Evolutionary conservation across 148 eudicot species (phyloP).

Genomic region (Arctostaphylos glauca): DNA sequence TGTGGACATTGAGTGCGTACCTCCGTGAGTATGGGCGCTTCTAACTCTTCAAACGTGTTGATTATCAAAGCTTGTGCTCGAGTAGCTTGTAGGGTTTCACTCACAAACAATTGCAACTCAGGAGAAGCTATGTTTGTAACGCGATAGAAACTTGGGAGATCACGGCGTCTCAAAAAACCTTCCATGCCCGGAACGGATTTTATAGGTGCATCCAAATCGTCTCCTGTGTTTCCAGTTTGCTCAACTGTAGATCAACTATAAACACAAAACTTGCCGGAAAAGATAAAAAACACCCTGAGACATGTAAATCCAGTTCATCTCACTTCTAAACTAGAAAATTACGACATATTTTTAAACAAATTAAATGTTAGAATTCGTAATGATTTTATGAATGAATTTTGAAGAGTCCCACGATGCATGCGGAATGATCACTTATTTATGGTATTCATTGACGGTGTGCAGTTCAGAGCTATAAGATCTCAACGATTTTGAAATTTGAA

Average conservation of each 20-base stretch:
- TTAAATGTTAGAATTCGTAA: too few relatives aligned
- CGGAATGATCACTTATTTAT: too few relatives aligned
- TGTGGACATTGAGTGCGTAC: neutral
- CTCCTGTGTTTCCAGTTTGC: neutral
- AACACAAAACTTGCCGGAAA: neutral
- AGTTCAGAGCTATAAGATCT: too few relatives aligned
- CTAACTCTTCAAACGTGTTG: slow-evolving; percentile 12
- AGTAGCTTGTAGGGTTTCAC: neutral
- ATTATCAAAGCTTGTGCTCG: neutral
- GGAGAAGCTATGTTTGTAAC: neutral
- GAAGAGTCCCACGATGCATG: too few relatives aligned
- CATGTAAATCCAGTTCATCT: too few relatives aligned
- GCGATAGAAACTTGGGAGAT: slow-evolving; percentile 9
- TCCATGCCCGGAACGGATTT: neutral
- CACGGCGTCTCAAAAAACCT: neutral
- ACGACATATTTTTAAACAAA: neutral
- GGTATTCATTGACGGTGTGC: neutral
- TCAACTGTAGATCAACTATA: neutral
- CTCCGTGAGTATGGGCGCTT: neutral
- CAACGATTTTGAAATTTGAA: too few relatives aligned
- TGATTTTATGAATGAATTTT: too few relatives aligned
- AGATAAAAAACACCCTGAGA: too few relatives aligned
- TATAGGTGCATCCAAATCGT: neutral
- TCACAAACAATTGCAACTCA: neutral
- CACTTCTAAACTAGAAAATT: too few relatives aligned